Evolutionary conservation across 306 rosid genomes (phyloP), one percentile per base, ranked within the genome.

Genomic region (Rosa chinensis): DNA sequence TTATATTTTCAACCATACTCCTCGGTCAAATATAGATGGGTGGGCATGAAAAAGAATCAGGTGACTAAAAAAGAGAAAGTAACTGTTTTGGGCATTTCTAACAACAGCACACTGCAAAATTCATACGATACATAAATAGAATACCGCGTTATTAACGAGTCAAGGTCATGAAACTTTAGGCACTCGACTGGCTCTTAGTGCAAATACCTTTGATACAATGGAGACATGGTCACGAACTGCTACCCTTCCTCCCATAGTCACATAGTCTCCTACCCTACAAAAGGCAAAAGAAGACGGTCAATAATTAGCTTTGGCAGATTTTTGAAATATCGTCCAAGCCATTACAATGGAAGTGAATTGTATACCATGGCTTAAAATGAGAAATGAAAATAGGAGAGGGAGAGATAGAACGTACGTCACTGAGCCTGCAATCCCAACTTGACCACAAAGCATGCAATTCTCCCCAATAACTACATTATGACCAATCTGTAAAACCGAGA

Each of bases 351-450:
- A 55, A 82, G 35, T 62, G 70, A 35, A 61, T 20, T 52, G 20
- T 32, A 59, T 53, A 42, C 32, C 5, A 35, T 2, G 6, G 61
- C 23, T 48, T 1, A 5, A 58, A 17, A 69, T 6, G 16, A 71
- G 69, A 37, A 66, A 55, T 47, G 47, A 45, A 48, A 72, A 40
- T 73, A 64, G 18, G 55, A 6, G 39, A 74, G n/a, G 80, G 59
- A 40, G 40, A 59, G n/a, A 81, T 43, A 61, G 42, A 66, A 84
- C 91, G 4, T 90, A 92, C 98, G 88, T 92, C 72, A 85, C 99
- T 6, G 98, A 95, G 69, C 99, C 98, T 52, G 98, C 97, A 86
- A 95, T 90, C 74, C 99, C 99, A 77, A 86, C 98, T 91, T 92
- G 98, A 67, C 98, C 99, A 90, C 99, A 92, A 66, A 95, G 92